Base-by-base conservation (phyloP, 2,329 filamentous ascomycete species). In the Colletotrichum liaoningense region DNA sequence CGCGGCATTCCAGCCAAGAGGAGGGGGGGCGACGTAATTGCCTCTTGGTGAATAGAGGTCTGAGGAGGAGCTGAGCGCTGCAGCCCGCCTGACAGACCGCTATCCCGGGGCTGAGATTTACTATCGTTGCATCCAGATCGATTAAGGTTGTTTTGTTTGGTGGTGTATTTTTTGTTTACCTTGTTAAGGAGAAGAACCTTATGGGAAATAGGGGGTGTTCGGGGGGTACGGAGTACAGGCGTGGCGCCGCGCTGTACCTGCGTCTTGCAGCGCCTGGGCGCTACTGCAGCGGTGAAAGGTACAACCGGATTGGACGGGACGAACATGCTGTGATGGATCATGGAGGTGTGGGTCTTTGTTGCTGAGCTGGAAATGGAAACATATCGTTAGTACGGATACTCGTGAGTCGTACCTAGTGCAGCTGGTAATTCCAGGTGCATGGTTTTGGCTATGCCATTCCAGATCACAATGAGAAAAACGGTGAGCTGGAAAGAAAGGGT, bases 101-200 rank as follows among this genome's bases (percentile, higher is more conserved):
- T 22, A 7, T 22, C 55, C 24, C 16, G 22, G 22, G 58, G 35
- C 35, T 46, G 59, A 28, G 26, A 52, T 63, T 9, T 26, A 2
- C 6, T 30, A 35, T 55, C 46, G 49, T 59, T 52, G 35, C 30
- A 49, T 67, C 35, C 54, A 22, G 26, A 33, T 28, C 33, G 54
- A 68, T 55, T 73, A 69, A 69, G 70, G 70, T 73, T 69, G 70
- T 70, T 66, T 63, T n/a, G 33, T 63, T 70, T 56, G 64, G 26
- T 63, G 52, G 35, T 38, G 52, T 24, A 54, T 38, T n/a, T n/a
- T 19, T 49, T 49, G 16, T 49, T 49, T 22, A 49, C 19, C 42
- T n/a, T n/a, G 19, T 19, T 19, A n/a, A 22, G 42, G 42, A 49
- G 19, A 49, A 49, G 42, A 49, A 49, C 42, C 19, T 49, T 49